Percentiles rank a stretch among this genome's conserved stretches.
Evolutionary conservation across 495 filamentous ascomycete genomes (phyloP).

Genomic region (Thermochaetoides thermophila): DNA sequence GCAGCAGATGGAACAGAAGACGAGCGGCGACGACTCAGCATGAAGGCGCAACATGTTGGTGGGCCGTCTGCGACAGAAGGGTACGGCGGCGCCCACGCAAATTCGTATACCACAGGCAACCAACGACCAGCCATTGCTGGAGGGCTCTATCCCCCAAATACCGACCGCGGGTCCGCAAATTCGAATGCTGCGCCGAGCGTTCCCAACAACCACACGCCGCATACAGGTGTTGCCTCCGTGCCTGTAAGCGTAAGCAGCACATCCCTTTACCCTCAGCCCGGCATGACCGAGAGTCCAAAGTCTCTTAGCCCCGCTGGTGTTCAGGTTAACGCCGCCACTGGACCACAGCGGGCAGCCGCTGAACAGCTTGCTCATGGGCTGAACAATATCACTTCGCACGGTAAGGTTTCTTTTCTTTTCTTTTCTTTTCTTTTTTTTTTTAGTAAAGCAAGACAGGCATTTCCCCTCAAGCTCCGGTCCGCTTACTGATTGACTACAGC

Average conservation of each 20-base stretch:
- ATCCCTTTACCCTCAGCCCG: slow-evolving; percentile 52
- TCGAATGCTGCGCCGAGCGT: slow-evolving; percentile 36
- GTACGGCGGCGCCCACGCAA: slow-evolving; percentile 30
- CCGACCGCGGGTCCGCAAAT: slow-evolving; percentile 35
- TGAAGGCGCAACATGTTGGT: slow-evolving; percentile 52
- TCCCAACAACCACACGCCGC: slow-evolving; percentile 30
- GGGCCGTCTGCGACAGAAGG: slow-evolving; percentile 30
- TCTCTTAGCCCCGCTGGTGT: slow-evolving; percentile 71
- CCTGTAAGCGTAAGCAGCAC: slow-evolving; percentile 32
- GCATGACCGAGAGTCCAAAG: slow-evolving; percentile 77
- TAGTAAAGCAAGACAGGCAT: too few relatives aligned
- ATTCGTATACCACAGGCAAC: slow-evolving; percentile 65
- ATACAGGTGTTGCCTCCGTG: slow-evolving; percentile 33
- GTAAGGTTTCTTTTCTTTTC: too few relatives aligned
- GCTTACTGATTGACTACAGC: too few relatives aligned
- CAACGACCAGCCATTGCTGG: slow-evolving; percentile 28
- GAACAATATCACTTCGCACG: too few relatives aligned
- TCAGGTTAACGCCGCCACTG: too few relatives aligned
- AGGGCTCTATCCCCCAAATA: slow-evolving; percentile 46
- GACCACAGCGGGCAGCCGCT: too few relatives aligned
- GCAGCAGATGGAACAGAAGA: slow-evolving; percentile 33
- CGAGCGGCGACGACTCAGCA: slow-evolving; percentile 41
- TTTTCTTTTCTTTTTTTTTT: too few relatives aligned
- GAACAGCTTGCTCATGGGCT: slow-evolving; percentile 23
- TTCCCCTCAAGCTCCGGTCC: too few relatives aligned